A percentile compares a stretch with the other conserved stretches of the same genome.
These are phyloP conservation scores for Pythium oligandrum DNA, from an alignment of 352 stramenopile species.

Conservation along the genomic window DNA sequence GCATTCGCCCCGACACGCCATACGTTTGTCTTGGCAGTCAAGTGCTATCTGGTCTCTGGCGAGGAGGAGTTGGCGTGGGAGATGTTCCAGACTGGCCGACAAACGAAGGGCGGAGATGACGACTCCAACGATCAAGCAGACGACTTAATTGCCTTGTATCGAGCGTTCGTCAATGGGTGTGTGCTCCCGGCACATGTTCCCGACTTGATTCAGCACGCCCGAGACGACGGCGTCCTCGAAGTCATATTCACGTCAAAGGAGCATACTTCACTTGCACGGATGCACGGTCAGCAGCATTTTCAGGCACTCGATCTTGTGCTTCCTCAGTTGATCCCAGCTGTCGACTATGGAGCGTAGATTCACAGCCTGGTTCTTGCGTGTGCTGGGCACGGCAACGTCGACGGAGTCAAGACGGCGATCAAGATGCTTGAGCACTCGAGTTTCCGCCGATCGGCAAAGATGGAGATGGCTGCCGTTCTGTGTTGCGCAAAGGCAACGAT, in stretches of 20 bases:
- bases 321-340: conserved; percentile 18
- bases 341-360: conserved; percentile 30
- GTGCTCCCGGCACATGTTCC: conserved; percentile 53
- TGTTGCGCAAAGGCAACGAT: conserved; percentile 40
- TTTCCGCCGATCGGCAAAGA: conserved; percentile 35
- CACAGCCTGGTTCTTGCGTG: conserved; percentile 64
- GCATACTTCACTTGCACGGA: conserved; percentile 46
- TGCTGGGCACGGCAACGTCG: conserved; percentile 40
- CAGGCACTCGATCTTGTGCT: conserved; percentile 48
- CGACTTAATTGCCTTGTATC: conserved; percentile 31
- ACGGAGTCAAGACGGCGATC: conserved; percentile 36
- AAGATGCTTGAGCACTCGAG: conserved; percentile 31
- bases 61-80: too few relatives aligned
- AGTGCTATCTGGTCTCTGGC: too few relatives aligned
- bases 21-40: too few relatives aligned
- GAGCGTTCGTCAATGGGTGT: conserved; percentile 60
- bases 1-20: background rate
- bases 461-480: conserved; percentile 53
- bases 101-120: background rate
- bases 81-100: too few relatives aligned
- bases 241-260: conserved; percentile 39
- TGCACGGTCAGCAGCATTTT: conserved; percentile 40
- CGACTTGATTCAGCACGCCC: conserved; percentile 38
- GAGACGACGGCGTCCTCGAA: conserved; percentile 32
- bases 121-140: conserved; percentile 3